Base-by-base conservation (phyloP, 116 monocot genomes). In the Zostera marina region DNA sequence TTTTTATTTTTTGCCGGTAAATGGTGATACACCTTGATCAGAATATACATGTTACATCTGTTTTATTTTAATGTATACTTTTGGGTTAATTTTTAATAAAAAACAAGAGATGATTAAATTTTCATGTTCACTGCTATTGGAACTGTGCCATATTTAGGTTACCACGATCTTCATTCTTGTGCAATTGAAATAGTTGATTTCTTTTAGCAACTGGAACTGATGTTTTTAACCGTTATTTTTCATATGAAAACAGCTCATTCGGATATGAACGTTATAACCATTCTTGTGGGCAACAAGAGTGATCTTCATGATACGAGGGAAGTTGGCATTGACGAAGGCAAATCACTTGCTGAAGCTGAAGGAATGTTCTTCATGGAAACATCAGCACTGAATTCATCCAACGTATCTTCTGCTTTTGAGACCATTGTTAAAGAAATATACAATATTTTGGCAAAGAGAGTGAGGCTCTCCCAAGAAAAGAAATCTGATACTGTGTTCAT, bases 281-380 rank as follows among this genome's bases (percentile, higher is more conserved):
- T 76, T 53, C 67, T 76, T 58, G 76, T 76, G 23, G 76, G 71
- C 12, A 76, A 76, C 59, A 76, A 76, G 63, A 71, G 46, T 3
- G 76, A 76, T 63, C 59, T 76, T 12, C 58, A 67, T 58, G 76
- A 76, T 51, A 63, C 71, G 17, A 71, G 76, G n/a, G 76, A 76
- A 45, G 76, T 76, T 9, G 67, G 53, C 58, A 76, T 67, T 6
- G 71, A 60, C 5, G 76, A 76, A 60, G 76, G 76, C 52, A 76
- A 67, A 41, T 22, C 66, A 22, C 58, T 76, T 13, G 76, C 76
- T 7, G 71, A 76, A 56, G 59, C 76, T 9, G 71, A 76, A 43
- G 71, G 71, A 21, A 61, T 76, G 7, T 76, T 76, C 63, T 76
- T 71, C 53, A 71, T 76, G 76, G 76, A 76, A 58, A 76, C 71